Base-by-base conservation (phyloP, 495 filamentous ascomycete genomes). In the Lichenothelia convexa region DNA sequence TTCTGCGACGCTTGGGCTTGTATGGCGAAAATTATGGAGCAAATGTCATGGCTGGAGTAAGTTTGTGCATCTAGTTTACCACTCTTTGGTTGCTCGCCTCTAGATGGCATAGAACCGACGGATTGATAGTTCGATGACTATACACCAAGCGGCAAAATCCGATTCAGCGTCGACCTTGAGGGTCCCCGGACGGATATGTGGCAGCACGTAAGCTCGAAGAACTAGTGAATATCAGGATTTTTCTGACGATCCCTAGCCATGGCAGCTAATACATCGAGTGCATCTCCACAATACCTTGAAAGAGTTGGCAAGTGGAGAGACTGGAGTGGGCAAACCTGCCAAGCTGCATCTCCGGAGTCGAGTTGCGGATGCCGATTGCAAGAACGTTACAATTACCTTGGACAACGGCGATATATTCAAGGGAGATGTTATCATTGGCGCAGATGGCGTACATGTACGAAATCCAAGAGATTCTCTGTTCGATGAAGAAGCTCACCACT, bases 401-500 rank as follows among this genome's bases (percentile, higher is more conserved):
- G 40, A 43, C 19, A 37, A 40, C 18, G 51, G 46, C n/a, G 40
- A 35, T 4, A 19, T 21, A 18, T 12, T 50, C 4, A 12, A 45
- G 22, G 51, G 36, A 18, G 51, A 57, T 23, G 19, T 57, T 8
- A 22, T 57, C 7, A 16, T 57, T 13, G 51, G 51, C 9, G 53
- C 53, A 7, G 53, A 57, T 37, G 53, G 53, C 12, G 51, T 57
- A 3, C 43, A 50, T 31, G 51, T 46, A n/a, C n/a, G n/a, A n/a
- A n/a, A n/a, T n/a, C n/a, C n/a, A n/a, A n/a, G n/a, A n/a, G n/a
- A n/a, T n/a, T n/a, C n/a, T n/a, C n/a, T n/a, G n/a, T n/a, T n/a
- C n/a, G n/a, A n/a, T n/a, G n/a, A n/a, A n/a, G n/a, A n/a, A n/a
- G n/a, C n/a, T n/a, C n/a, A n/a, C n/a, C n/a, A n/a, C n/a, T n/a